Evolutionary conservation across 768 basidiomycete species (phyloP), one percentile per base, ranked within the genome.

Genomic region (Pholiota molesta): DNA sequence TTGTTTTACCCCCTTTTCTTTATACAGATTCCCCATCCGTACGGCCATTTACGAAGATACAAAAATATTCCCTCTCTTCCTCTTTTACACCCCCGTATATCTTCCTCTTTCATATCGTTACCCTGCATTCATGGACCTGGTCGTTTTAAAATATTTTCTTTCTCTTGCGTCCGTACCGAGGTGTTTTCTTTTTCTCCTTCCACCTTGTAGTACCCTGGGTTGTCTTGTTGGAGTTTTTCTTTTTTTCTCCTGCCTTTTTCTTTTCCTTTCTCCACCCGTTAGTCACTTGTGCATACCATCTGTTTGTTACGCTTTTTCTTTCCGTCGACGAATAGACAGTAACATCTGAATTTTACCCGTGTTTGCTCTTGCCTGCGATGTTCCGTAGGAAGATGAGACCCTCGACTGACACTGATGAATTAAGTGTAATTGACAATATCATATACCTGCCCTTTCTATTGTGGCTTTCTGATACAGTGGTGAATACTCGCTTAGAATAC

Each of bases 1-100:
- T 66, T 65, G 55, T 67, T 62, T 35, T 63, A 23, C 59, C 51
- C 57, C 31, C 31, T 39, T 52, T 57, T 39, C 23, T 26, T 54
- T 31, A 54, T 60, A 54, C 59, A 60, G 59, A 45, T 40, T 37
- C 44, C 31, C 47, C 19, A 11, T 19, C 23, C 47, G 26, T 49
- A 26, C 23, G 47, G 47, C 47, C 47, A 45, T 49, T 49, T 49
- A 49, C 47, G 47, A 56, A 35, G 44, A 47, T 51, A 56, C 31
- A 60, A 55, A 55, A 49, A 59, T 47, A 21, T 40, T 26, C 23
- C 21, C 52, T 33, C 62, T 21, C 57, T 40, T 51, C 35, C 51
- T 45, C 42, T 42, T 55, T 29, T 61, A 31, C n/a, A 40, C 44
- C 9, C 21, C 57, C 29, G 28, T 62, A 44, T 44, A 44, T 44